Evolutionary conservation across 2,329 filamentous ascomycete genomes (phyloP).

Genomic region (Ophiostoma sp.): DNA sequence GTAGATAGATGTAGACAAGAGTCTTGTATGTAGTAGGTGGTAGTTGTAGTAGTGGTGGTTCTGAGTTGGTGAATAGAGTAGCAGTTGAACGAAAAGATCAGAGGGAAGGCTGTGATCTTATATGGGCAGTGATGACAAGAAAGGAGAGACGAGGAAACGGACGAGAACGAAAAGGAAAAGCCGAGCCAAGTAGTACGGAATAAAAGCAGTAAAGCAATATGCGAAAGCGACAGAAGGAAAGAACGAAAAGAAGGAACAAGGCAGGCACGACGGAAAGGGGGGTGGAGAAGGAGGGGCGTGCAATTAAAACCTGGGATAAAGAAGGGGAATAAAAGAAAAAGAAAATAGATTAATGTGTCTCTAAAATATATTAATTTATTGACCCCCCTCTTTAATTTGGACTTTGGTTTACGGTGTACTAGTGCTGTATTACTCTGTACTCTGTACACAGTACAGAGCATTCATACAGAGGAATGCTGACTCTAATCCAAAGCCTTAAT

Average conservation of each 20-base stretch:
- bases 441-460: too few relatives aligned
- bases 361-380: constrained; percentile 14
- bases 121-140: constrained; percentile 20
- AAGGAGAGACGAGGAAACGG: neutral
- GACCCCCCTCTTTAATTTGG: constrained; percentile 11
- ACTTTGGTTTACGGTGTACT: neutral
- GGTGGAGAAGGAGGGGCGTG: constrained; percentile 13
- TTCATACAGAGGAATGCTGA: neutral
- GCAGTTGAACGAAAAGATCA: neutral
- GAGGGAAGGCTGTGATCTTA: constrained; percentile 22
- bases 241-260: constrained; percentile 16
- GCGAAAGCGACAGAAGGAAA: constrained; percentile 11
- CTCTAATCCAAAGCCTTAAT: neutral
- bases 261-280: constrained; percentile 3
- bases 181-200: neutral
- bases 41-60: neutral
- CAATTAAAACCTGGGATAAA: neutral
- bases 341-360: neutral
- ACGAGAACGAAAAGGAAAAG: neutral
- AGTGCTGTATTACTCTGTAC: neutral
- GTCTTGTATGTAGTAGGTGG: neutral
- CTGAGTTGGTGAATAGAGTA: neutral
- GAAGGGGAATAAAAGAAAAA: too few relatives aligned
- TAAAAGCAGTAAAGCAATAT: neutral
- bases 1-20: neutral